A percentile compares a stretch with the other conserved stretches of the same genome.
Evolutionary conservation across 495 filamentous ascomycete species (phyloP).

Genomic region (Arthonia radiata): DNA sequence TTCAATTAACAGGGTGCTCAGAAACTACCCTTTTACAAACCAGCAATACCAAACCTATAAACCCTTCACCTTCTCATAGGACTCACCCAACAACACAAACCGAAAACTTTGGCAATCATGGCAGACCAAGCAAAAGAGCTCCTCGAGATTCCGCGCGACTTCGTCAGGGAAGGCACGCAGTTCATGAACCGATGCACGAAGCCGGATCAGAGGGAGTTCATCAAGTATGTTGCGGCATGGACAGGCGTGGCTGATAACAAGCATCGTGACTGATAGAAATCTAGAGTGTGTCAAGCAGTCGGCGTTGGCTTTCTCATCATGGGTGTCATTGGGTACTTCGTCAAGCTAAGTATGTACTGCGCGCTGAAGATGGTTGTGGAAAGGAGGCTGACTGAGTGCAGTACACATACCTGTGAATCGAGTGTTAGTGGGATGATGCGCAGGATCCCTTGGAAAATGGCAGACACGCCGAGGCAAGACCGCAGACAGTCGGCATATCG

Average conservation of each 20-base stretch:
- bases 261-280: no score
- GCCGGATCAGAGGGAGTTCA: slow-evolving; percentile 71
- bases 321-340: slow-evolving; percentile 70
- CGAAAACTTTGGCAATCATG: no score
- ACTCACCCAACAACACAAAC: no score
- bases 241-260: no score
- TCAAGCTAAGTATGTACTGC: slow-evolving; percentile 58
- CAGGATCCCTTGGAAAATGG: no score
- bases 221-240: slow-evolving; percentile 24
- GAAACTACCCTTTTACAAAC: no score
- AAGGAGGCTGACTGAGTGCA: slow-evolving; percentile 7
- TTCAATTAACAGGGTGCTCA: no score
- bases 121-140: slow-evolving; percentile 40
- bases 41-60: no score
- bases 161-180: slow-evolving; percentile 53
- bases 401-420: slow-evolving; percentile 72
- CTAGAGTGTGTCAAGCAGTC: slow-evolving; percentile 74
- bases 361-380: background rate
- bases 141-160: slow-evolving; percentile 60
- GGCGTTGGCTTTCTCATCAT: slow-evolving; percentile 79
- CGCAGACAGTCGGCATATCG: no score
- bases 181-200: slow-evolving; percentile 71
- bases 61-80: no score
- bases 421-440: slow-evolving; percentile 56
- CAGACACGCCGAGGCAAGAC: no score